A percentile compares a stretch with the other conserved stretches of the same genome.
These are phyloP conservation scores for Knufia fluminis DNA, from an alignment of 2,329 filamentous ascomycete genomes.

Conservation along the genomic window DNA sequence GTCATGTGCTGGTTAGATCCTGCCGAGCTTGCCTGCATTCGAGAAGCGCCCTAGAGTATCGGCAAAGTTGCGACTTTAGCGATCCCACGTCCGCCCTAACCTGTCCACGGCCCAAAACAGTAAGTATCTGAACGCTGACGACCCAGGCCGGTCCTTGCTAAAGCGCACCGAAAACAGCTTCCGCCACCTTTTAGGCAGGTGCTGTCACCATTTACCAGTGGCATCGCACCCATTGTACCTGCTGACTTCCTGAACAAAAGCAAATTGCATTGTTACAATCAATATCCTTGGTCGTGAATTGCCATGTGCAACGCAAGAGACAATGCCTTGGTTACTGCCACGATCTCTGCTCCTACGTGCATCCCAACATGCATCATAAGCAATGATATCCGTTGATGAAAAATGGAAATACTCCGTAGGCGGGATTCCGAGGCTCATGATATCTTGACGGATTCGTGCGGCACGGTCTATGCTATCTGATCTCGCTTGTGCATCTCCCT, in stretches of 20 bases:
- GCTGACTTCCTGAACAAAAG: neutral
- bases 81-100: no score
- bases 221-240: neutral
- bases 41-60: neutral
- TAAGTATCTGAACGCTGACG: neutral
- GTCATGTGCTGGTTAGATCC: conserved; percentile 1
- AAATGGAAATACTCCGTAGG: no score
- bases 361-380: no score
- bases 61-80: neutral
- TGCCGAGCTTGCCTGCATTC: no score
- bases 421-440: no score
- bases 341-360: no score
- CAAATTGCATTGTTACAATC: neutral
- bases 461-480: no score
- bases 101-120: neutral
- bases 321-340: neutral
- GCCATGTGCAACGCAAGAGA: neutral
- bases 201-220: neutral
- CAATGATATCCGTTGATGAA: no score
- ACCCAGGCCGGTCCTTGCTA: neutral
- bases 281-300: no score
- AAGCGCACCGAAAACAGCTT: neutral
- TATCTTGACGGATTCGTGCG: no score
- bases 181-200: neutral
- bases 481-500: no score